These are phyloP conservation scores for Tetrahymena thermophila DNA, from an alignment of 73 alveolate genomes.

Conservation along the genomic window DNA sequence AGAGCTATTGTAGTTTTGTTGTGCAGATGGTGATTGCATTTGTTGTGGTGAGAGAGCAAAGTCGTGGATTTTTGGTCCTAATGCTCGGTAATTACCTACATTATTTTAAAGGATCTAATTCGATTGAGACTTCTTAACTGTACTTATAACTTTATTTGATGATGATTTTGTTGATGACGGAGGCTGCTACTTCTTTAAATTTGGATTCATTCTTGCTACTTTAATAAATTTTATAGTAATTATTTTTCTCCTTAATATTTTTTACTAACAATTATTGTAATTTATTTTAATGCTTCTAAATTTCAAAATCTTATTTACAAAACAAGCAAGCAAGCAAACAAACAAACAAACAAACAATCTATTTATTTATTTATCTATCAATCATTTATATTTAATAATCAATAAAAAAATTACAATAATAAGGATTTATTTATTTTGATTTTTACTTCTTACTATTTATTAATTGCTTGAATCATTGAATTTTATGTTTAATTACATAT, in stretches of 20 bases:
- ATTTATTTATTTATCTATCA: background rate
- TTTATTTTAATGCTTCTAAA: background rate
- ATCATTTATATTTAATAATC: background rate
- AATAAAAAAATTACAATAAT: no score
- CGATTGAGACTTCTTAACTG: background rate
- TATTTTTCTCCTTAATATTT: background rate
- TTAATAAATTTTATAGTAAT: background rate
- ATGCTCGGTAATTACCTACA: background rate
- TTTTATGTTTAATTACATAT: background rate
- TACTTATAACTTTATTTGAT: background rate
- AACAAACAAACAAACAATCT: background rate
- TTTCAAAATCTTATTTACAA: background rate
- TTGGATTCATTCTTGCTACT: background rate
- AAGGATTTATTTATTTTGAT: no score
- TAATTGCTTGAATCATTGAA: background rate
- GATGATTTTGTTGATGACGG: background rate
- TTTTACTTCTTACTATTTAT: background rate
- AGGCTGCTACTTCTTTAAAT: background rate
- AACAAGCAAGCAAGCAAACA: background rate
- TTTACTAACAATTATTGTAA: background rate
- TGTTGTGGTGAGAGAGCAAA: background rate
- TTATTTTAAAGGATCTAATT: background rate
- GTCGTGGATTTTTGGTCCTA: background rate
- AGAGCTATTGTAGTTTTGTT: background rate
- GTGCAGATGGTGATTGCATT: background rate